Evolutionary conservation across 1,284 basidiomycete species (phyloP), one percentile per base, ranked within the genome.

Genomic region (Ustilago esculenta): DNA sequence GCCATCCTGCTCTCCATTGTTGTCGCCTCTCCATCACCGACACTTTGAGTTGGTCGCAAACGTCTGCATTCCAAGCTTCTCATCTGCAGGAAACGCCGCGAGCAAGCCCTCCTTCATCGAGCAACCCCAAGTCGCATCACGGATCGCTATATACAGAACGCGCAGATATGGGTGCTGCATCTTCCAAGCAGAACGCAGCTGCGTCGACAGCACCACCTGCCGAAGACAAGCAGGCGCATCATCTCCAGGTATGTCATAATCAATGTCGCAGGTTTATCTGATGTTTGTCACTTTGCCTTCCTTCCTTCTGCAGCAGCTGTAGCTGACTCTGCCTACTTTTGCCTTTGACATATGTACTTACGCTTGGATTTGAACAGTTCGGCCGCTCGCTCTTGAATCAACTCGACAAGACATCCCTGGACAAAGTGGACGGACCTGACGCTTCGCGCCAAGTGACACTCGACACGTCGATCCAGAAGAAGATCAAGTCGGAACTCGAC

Each of bases 401-500:
- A 40, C 63, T 76, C 17, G 69, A 74, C 53, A 65, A 72, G 34
- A 53, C 44, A n/a, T 51, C 60, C 11, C 39, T 71, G n/a, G 54
- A 70, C 29, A 50, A 46, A n/a, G 73, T 61, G 36, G 54, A 60
- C 2, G 59, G 55, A 0, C 72, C 68, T 7, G 72, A 69, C 32
- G 51, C 56, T 24, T 20, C 56, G 17, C 75, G 79, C 17, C 77
- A 79, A 48, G 65, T 44, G 15, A 53, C 52, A 21, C 61, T 80
- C 23, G 79, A 80, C 57, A 66, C 64, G 11, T 61, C 69, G 12
- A 73, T 80, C 52, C 76, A 78, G 39, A 40, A 64, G 21, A 75
- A 75, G 61, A 79, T 80, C 60, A 61, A 59, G 18, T 66, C 68
- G n/a, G 79, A 80, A 67, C 68, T 80, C 17, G 55, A 51, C 14